Conservation (phyloP, 176 grass and related monocot genomes). For the Carex myosuroides region DNA sequence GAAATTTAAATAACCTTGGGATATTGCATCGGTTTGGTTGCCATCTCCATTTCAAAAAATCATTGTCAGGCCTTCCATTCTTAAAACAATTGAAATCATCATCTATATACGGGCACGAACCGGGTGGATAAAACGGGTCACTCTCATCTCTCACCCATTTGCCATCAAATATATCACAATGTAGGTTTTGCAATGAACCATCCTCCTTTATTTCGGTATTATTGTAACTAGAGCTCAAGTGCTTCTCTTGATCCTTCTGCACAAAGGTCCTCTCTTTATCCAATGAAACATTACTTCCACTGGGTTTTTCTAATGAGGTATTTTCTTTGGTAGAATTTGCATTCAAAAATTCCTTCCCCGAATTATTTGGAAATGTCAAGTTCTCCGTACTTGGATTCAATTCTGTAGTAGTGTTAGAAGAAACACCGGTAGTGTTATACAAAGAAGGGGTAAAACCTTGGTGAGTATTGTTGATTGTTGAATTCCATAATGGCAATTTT, state of each 20-base stretch:
- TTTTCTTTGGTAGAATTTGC: neutral
- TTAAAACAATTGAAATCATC: slow-evolving; percentile 85
- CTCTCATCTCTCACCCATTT: slow-evolving; percentile 73
- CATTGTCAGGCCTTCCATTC: slow-evolving; percentile 58
- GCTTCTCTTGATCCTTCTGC: slow-evolving; percentile 7
- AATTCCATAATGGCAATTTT: neutral
- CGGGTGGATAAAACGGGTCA: slow-evolving; percentile 41
- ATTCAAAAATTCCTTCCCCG: neutral
- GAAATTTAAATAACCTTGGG: slow-evolving; percentile 34
- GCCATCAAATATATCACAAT: slow-evolving; percentile 63
- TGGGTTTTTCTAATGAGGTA: neutral
- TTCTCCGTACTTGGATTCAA: neutral
- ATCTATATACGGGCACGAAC: slow-evolving; percentile 54
- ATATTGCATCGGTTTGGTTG: slow-evolving; percentile 64
- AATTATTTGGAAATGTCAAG: neutral
- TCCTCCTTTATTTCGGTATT: neutral
- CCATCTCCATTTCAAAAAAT: slow-evolving; percentile 84
- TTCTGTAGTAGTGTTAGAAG: neutral
- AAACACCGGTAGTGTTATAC: neutral
- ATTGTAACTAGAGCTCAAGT: neutral
- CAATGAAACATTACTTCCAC: slow-evolving; percentile 2
- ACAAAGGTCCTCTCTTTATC: neutral
- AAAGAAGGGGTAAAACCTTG: neutral
- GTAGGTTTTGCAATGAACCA: neutral
- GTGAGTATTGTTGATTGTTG: neutral